These are phyloP conservation scores for Ustilago tritici DNA, from an alignment of 1,284 basidiomycete genomes.

Conservation along the genomic window DNA sequence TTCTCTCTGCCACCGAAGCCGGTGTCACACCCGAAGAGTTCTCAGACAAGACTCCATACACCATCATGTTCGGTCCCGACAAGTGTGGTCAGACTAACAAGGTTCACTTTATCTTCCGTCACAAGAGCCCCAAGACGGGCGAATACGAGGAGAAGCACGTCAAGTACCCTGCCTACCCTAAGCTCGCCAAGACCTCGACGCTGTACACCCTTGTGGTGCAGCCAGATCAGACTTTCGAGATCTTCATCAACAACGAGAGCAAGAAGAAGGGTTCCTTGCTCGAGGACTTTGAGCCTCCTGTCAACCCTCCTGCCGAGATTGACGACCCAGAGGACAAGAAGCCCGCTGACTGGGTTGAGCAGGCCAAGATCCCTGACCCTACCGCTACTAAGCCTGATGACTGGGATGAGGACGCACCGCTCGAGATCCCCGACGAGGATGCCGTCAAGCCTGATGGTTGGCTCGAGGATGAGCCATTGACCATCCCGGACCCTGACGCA, in stretches of 20 bases:
- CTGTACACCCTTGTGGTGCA: slow-evolving; percentile 76
- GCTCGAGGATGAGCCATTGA: slow-evolving; percentile 87
- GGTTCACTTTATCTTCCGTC: slow-evolving; percentile 69
- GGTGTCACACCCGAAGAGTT: slow-evolving; percentile 67
- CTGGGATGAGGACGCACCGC: slow-evolving; percentile 68
- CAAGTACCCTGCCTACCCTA: slow-evolving; percentile 81
- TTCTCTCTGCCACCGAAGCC: slow-evolving; percentile 75
- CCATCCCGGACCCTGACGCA: slow-evolving; percentile 89
- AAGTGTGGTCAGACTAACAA: slow-evolving; percentile 69
- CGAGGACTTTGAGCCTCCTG: slow-evolving; percentile 93
- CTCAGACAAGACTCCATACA: slow-evolving; percentile 69
- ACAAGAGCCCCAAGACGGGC: slow-evolving; percentile 67
- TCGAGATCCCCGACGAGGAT: slow-evolving; percentile 80
- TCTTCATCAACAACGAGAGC: slow-evolving; percentile 86
- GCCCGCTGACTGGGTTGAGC: slow-evolving; percentile 93
- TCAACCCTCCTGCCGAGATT: slow-evolving; percentile 93
- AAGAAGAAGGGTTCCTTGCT: slow-evolving; percentile 81
- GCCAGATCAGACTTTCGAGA: slow-evolving; percentile 94
- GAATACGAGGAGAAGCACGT: slow-evolving; percentile 97
- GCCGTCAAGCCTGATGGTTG: slow-evolving; percentile 93
- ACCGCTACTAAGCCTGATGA: slow-evolving; percentile 76
- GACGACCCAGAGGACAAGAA: slow-evolving; percentile 92
- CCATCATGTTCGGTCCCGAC: slow-evolving; percentile 70
- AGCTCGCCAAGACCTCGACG: slow-evolving; percentile 64
- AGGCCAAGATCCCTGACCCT: slow-evolving; percentile 85